Conservation (phyloP, 805 yeast genomes). For the Ogataea pini region DNA sequence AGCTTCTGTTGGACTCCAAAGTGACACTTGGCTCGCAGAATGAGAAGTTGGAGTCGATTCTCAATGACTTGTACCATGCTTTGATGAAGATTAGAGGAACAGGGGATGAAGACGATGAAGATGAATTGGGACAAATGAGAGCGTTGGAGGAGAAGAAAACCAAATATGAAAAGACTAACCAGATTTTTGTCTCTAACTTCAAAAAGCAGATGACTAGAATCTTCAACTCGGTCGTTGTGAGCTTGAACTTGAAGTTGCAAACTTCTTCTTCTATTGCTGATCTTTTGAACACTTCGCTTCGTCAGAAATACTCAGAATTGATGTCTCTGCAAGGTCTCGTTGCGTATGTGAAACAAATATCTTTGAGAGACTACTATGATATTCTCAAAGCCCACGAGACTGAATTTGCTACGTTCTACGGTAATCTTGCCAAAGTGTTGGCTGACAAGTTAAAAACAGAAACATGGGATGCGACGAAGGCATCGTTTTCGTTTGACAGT, state of each 20-base stretch:
- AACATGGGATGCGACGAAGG: not conserved
- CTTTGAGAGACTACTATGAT: conserved; percentile 45
- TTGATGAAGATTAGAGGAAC: conserved; percentile 59
- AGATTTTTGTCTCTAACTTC: conserved; percentile 49
- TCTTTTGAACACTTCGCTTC: conserved; percentile 16
- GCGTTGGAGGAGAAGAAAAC: conserved; percentile 69
- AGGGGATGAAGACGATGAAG: conserved; percentile 39
- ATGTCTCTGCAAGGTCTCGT: conserved; percentile 50
- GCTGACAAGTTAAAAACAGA: conserved; percentile 19
- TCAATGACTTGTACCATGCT: conserved; percentile 62
- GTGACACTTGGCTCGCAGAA: conserved; percentile 49
- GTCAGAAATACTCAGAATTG: conserved; percentile 39
- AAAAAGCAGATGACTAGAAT: conserved; percentile 31
- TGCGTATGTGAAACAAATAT: conserved; percentile 59
- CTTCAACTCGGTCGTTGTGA: conserved; percentile 29
- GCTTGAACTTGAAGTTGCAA: conserved; percentile 34
- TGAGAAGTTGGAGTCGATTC: conserved; percentile 50
- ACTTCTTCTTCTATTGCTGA: conserved; percentile 9
- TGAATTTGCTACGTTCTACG: conserved; percentile 32
- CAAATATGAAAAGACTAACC: conserved; percentile 57
- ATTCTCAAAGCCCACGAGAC: conserved; percentile 42
- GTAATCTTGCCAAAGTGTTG: conserved; percentile 28
- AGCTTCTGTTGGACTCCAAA: conserved; percentile 45
- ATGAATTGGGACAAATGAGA: conserved; percentile 60
- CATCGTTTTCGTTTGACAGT: conserved; percentile 23